Conservation (phyloP, 371 early-diverging fungal genomes). For the Actinomortierella ambigua region DNA sequence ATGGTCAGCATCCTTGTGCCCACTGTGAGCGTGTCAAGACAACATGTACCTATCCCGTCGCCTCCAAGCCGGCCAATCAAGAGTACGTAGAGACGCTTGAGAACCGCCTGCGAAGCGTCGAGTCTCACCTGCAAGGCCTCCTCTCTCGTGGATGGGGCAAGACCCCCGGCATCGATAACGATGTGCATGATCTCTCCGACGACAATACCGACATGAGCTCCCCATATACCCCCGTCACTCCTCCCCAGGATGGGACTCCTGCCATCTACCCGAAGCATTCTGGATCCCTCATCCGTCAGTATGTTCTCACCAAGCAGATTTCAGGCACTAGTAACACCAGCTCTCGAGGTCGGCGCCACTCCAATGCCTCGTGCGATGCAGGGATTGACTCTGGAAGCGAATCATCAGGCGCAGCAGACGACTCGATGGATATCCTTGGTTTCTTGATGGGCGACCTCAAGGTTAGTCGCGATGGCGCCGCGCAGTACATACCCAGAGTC, state of each 20-base stretch:
- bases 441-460: constrained; percentile 35
- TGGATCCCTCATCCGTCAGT: too few species aligned
- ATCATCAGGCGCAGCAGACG: constrained; percentile 15
- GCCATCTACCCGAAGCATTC: too few species aligned
- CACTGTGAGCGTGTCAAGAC: constrained; percentile 59
- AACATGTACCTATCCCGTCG: constrained; percentile 53
- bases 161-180: constrained; percentile 11
- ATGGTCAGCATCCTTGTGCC: constrained; percentile 66
- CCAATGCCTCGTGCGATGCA: constrained; percentile 2
- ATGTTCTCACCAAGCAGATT: constrained; percentile 8
- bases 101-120: constrained; percentile 39
- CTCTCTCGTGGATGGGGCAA: constrained; percentile 43
- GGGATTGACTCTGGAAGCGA: constrained; percentile 15
- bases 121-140: constrained; percentile 39
- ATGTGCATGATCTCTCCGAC: constrained; percentile 16
- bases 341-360: constrained; percentile 9
- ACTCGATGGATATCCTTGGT: constrained; percentile 29
- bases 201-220: constrained; percentile 29
- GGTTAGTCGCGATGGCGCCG: constrained; percentile 34
- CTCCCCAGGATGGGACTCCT: constrained; percentile 8
- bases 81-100: constrained; percentile 47
- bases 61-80: constrained; percentile 42
- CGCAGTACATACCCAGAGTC: constrained; percentile 29
- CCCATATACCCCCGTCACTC: constrained; percentile 42
- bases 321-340: constrained; percentile 28